phyloP scores from a whole-genome alignment of 345 rosid species.

The Crucihimalaya himalaica region DNA sequence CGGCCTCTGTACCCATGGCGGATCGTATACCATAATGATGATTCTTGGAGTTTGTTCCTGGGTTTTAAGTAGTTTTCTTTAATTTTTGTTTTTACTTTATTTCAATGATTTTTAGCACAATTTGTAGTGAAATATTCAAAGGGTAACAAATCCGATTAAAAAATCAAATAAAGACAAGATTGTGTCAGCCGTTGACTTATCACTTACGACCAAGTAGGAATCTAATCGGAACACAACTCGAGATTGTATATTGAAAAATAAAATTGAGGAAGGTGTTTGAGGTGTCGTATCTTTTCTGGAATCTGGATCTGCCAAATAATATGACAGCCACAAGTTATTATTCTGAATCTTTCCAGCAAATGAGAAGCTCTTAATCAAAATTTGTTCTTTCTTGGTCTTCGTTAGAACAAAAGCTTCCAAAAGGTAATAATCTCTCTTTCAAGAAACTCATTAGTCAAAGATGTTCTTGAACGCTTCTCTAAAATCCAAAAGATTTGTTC shows the following conservation, averaged over 20 bases:
- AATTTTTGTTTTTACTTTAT: too few relatives aligned
- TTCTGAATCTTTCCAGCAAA: slow-evolving; percentile 10
- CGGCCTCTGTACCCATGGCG: background rate
- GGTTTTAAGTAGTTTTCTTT: too few relatives aligned
- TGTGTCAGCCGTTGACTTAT: slow-evolving; percentile 31
- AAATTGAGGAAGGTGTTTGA: background rate
- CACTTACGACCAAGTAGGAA: background rate
- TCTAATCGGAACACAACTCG: slow-evolving; percentile 17
- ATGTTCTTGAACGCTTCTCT: slow-evolving; percentile 4
- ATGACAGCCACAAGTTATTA: slow-evolving; percentile 18
- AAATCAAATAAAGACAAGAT: background rate
- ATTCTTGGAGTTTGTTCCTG: background rate
- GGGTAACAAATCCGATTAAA: background rate
- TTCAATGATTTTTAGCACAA: too few relatives aligned
- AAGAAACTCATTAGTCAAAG: slow-evolving; percentile 11
- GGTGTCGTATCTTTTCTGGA: background rate
- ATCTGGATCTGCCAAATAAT: slow-evolving; percentile 14
- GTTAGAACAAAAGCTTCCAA: slow-evolving; percentile 16
- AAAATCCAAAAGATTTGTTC: background rate
- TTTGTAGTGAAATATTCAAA: background rate
- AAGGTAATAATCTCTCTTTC: slow-evolving; percentile 19
- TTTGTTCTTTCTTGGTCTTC: background rate
- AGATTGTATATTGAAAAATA: background rate
- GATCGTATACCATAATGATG: background rate
- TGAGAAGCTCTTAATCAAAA: background rate